Base-by-base conservation (phyloP, 2,329 filamentous ascomycete genomes). In the Pezicula neosporulosa region DNA sequence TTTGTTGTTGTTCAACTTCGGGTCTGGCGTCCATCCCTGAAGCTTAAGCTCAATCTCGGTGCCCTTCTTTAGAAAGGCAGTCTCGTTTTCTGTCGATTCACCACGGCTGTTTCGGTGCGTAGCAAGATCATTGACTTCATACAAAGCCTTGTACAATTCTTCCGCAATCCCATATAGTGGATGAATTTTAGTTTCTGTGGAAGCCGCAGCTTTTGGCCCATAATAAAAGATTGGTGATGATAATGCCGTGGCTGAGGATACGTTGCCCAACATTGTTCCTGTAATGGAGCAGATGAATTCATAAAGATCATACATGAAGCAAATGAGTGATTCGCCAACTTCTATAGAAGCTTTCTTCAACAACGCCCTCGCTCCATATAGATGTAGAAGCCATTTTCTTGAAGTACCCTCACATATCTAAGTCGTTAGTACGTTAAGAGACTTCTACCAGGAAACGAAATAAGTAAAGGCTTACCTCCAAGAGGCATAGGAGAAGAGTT, bases 331-430 rank as follows among this genome's bases (percentile, higher is more conserved):
- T 7, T 18, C 41, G 24, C 24, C 16, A 21, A 19, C 21, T 24
- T 21, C 6, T 19, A 21, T 15, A 15, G 45, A 16, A 12, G 15
- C n/a, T 10, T 28, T 19, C 27, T 45, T 19, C n/a, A 50, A 18
- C 16, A 50, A 35, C 21, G 48, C 48, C 30, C 24, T 30, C n/a
- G 48, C 38, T 18, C 48, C 48, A 50, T 50, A 30, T 19, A 50
- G 41, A 45, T 50, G 41, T 33, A 50, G 33, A 7, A 50, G 28
- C 48, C 48, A 50, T 35, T 45, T 43, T 50, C 48, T 50, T 21
- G 48, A 50, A 27, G 35, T 43, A 24, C 48, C 38, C 24, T 50
- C 38, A 27, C 48, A 50, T 16, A 50, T 50, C 48, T 50, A 24
- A 19, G 21, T 45, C 4, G 21, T 49, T 44, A 49, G 33, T 15